Conservation (phyloP, 371 early-diverging fungal species). For the Lichtheimia ornata region DNA sequence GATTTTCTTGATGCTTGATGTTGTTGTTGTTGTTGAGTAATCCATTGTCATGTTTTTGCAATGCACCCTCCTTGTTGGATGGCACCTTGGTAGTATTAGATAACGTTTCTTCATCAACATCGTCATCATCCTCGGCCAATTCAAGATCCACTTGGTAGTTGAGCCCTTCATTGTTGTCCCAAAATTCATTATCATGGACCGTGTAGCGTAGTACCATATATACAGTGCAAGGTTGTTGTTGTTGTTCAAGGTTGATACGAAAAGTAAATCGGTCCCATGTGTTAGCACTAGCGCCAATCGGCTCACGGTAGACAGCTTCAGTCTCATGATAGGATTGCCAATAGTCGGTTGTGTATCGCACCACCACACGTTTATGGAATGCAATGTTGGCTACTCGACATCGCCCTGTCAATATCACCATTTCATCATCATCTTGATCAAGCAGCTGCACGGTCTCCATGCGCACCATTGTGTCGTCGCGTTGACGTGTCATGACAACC, state of each 20-base stretch:
- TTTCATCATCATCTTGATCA: constrained; percentile 33
- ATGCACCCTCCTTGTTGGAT: neutral
- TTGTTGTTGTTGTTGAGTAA: neutral
- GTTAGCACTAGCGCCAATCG: constrained; percentile 30
- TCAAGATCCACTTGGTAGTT: constrained; percentile 62
- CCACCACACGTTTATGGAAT: constrained; percentile 71
- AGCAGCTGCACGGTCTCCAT: constrained; percentile 29
- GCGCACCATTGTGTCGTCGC: constrained; percentile 16
- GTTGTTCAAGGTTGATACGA: constrained; percentile 14
- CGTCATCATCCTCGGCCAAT: constrained; percentile 1
- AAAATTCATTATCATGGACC: constrained; percentile 65
- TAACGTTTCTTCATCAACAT: neutral
- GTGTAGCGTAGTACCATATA: constrained; percentile 43
- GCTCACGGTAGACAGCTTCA: constrained; percentile 54
- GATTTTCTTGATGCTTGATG: neutral
- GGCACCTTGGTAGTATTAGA: neutral
- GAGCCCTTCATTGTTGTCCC: constrained; percentile 81
- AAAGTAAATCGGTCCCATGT: constrained; percentile 45
- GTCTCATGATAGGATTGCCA: constrained; percentile 70
- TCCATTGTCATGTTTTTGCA: neutral
- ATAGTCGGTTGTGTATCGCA: constrained; percentile 69
- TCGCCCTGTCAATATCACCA: constrained; percentile 50
- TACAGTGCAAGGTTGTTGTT: constrained; percentile 8
- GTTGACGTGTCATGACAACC: neutral
- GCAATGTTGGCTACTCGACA: constrained; percentile 78